Percentiles rank a stretch among this genome's conserved stretches.
These are phyloP conservation scores for Dioscorea cayenensis DNA, from an alignment of 116 monocot species.

Conservation along the genomic window DNA sequence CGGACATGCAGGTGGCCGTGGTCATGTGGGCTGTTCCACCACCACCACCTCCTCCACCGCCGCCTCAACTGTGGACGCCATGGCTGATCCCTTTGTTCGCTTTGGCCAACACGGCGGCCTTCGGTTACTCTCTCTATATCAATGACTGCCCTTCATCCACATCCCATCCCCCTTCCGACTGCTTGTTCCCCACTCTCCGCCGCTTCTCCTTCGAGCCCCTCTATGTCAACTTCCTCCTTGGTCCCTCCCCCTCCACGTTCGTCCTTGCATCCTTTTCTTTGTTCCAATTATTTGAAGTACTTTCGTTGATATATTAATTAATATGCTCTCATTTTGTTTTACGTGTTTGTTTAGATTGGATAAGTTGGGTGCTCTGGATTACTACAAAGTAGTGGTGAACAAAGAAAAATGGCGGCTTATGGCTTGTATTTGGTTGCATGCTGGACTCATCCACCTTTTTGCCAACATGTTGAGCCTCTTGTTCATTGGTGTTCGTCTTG, in stretches of 20 bases:
- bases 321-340: not conserved
- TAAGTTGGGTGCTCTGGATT: constrained; percentile 56
- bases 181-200: constrained; percentile 1
- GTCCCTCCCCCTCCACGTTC: constrained; percentile 24
- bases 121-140: constrained; percentile 44
- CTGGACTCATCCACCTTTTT: constrained; percentile 46
- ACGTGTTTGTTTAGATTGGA: constrained; percentile 25
- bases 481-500: constrained; percentile 51
- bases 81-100: constrained; percentile 43
- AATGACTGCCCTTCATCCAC: constrained; percentile 43
- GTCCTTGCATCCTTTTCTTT: not conserved
- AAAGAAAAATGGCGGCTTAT: constrained; percentile 60
- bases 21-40: too few species aligned
- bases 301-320: too few species aligned
- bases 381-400: constrained; percentile 27
- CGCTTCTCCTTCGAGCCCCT: constrained; percentile 42
- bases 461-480: constrained; percentile 64
- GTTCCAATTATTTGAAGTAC: not conserved
- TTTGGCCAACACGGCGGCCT: constrained; percentile 24
- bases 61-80: constrained; percentile 11
- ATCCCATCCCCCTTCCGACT: not conserved
- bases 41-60: not conserved
- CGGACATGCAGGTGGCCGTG: too few species aligned
- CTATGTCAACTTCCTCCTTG: constrained; percentile 32
- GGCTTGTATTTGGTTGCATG: constrained; percentile 69